A percentile compares a stretch with the other conserved stretches of the same genome.
phyloP scores from a whole-genome alignment of 164 flowering plant species.

The Euptelea pleiosperma region DNA sequence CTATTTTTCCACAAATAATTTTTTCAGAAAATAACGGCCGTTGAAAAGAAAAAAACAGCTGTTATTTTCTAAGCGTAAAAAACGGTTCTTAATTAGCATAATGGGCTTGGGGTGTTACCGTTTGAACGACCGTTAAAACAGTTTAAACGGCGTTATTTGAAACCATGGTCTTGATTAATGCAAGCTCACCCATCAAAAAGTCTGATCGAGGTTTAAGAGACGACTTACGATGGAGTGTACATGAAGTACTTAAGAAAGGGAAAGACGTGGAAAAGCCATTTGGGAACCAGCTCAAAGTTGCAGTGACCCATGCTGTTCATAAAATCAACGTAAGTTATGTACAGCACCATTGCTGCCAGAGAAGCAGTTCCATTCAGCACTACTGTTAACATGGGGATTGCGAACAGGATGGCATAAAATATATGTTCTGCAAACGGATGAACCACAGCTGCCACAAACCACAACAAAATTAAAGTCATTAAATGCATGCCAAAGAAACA shows the following conservation, averaged over 20 bases:
- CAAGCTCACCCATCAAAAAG: no score
- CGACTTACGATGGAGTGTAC: slow-evolving; percentile 71
- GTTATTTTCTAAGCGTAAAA: no score
- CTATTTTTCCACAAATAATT: no score
- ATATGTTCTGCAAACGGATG: slow-evolving; percentile 60
- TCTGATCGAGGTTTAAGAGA: no score
- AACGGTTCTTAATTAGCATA: no score
- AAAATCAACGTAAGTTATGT: slow-evolving; percentile 45
- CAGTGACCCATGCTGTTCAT: slow-evolving; percentile 69
- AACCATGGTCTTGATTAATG: no score
- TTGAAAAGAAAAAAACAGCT: no score
- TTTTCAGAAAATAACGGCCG: no score
- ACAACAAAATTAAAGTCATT: not conserved
- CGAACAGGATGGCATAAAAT: slow-evolving; percentile 33
- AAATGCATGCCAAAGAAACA: no score
- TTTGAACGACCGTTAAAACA: no score
- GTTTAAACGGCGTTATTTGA: no score
- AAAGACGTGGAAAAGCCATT: slow-evolving; percentile 32
- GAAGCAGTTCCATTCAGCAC: slow-evolving; percentile 28
- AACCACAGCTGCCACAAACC: slow-evolving; percentile 41
- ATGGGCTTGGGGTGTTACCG: no score
- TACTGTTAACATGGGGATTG: slow-evolving; percentile 28
- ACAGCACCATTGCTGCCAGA: slow-evolving; percentile 16
- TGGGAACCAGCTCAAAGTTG: slow-evolving; percentile 57
- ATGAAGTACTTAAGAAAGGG: slow-evolving; percentile 58